A percentile compares a stretch with the other conserved stretches of the same genome.
Evolutionary conservation across 2,329 filamentous ascomycete species (phyloP).

Genomic region (Whalleya microplaca): DNA sequence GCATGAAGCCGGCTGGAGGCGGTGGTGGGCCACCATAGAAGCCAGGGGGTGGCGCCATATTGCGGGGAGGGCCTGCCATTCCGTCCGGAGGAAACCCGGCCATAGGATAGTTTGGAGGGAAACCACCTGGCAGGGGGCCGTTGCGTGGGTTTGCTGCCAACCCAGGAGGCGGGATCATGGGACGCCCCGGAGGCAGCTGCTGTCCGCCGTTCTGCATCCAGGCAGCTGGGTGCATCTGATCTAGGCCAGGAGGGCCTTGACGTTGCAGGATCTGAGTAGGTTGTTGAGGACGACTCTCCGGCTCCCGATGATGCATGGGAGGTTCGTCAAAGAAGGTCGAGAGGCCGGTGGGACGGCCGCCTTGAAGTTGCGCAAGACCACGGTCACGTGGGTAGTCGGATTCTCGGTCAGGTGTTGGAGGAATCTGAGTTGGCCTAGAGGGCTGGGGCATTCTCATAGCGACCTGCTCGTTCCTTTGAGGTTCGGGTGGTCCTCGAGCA

Average conservation of each 20-base stretch:
- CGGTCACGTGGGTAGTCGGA: constrained; percentile 50
- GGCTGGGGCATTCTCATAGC: constrained; percentile 58
- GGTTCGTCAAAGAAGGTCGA: constrained; percentile 59
- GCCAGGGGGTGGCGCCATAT: constrained; percentile 59
- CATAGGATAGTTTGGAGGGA: constrained; percentile 64
- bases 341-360: constrained; percentile 40
- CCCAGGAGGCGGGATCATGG: constrained; percentile 66
- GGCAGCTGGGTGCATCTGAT: constrained; percentile 58
- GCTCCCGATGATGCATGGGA: constrained; percentile 51
- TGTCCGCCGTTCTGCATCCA: constrained; percentile 52
- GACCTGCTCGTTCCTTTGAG: constrained; percentile 55
- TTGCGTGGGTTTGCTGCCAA: constrained; percentile 49
- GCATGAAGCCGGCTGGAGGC: constrained; percentile 54
- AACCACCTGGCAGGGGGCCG: constrained; percentile 61
- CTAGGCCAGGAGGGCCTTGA: constrained; percentile 63
- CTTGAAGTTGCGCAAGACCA: constrained; percentile 39
- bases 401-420: constrained; percentile 53
- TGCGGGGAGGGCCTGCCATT: constrained; percentile 48
- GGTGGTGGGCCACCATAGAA: constrained; percentile 54
- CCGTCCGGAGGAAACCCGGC: constrained; percentile 54
- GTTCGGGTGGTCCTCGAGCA: constrained; percentile 51
- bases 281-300: constrained; percentile 53
- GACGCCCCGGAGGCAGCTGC: constrained; percentile 50
- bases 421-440: constrained; percentile 52
- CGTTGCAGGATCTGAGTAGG: constrained; percentile 69